Evolutionary conservation across 441 rosid species (phyloP), one percentile per base, ranked within the genome.

Genomic region (Gossypium gossypioides): DNA sequence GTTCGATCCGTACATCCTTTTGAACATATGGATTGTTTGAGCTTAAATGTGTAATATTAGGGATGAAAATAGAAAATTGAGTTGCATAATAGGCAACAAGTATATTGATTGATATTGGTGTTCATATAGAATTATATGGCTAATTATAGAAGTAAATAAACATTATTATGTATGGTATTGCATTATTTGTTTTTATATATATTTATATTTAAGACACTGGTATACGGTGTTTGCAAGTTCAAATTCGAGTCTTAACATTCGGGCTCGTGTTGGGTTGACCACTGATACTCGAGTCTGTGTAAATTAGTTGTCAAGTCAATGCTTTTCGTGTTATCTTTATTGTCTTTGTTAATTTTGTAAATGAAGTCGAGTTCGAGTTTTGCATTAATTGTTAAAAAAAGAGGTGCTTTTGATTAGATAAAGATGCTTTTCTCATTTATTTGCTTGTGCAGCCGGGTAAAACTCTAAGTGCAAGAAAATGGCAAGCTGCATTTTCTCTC

Each of bases 381-480:
- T 18, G 19, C 50, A 18, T 9, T 54, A 4, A n/a, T 32, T 51
- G 72, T 52, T 15, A 54, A 3, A 3, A 46, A 15, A 2, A 18
- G 10, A 16, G 16, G 62, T 27, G 48, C 50, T 54, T 29, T 21
- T 59, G 24, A 24, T 71, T 59, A 58, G 9, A 25, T 59, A 2
- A 27, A 15, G 68, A 67, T 16, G 29, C 44, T 73, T 74, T 34
- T 44, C 69, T 65, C 74, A 54, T 59, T 67, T 12, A 25, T 68
- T 7, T 77, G 72, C 75, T 74, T 69, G 9, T 81, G 78, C 86
- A 94, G 97, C 93, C 96, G 66, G 97, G 99, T 77, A 94, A 88
- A 83, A 94, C 99, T 15, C 78, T 94, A 46, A 94, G 99, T 79
- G 82, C 78, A 3, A 91, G 96, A 82, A 94, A 89, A 88, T 94